Evolutionary conservation across 495 filamentous ascomycete species (phyloP).

Genomic region (Hypomontagnella submonticulosa): DNA sequence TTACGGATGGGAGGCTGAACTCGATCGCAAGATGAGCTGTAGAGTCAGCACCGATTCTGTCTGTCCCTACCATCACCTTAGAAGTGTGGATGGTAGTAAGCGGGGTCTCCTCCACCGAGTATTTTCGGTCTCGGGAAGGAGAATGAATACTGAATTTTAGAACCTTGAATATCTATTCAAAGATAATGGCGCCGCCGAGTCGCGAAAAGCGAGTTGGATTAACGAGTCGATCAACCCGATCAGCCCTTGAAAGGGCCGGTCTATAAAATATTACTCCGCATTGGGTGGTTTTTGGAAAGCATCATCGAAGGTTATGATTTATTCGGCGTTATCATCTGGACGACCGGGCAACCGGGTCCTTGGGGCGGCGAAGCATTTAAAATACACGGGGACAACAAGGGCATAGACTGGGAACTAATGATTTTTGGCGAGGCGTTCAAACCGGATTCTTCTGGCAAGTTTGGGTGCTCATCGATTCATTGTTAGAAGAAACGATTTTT

Average conservation of each 20-base stretch:
- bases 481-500: slow-evolving; percentile 34
- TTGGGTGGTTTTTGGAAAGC: slow-evolving; percentile 24
- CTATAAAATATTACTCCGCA: slow-evolving; percentile 14
- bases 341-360: slow-evolving; percentile 38
- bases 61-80: slow-evolving; percentile 34
- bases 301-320: slow-evolving; percentile 15
- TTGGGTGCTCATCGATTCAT: slow-evolving; percentile 16
- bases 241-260: slow-evolving; percentile 6
- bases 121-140: slow-evolving; percentile 44
- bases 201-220: slow-evolving; percentile 17
- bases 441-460: background rate
- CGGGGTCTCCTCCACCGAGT: slow-evolving; percentile 58
- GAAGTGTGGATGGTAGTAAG: slow-evolving; percentile 48
- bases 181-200: slow-evolving; percentile 3
- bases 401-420: slow-evolving; percentile 37
- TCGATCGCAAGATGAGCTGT: slow-evolving; percentile 47
- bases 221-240: slow-evolving; percentile 22
- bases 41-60: slow-evolving; percentile 25
- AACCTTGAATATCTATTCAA: background rate
- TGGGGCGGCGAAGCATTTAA: slow-evolving; percentile 40
- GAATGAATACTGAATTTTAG: slow-evolving; percentile 31
- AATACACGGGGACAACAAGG: slow-evolving; percentile 34
- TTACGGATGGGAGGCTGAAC: slow-evolving; percentile 63
- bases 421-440: slow-evolving; percentile 42
- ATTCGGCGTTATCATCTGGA: slow-evolving; percentile 40